Base-by-base conservation (phyloP, 768 basidiomycete species). In the Boletus sp. region DNA sequence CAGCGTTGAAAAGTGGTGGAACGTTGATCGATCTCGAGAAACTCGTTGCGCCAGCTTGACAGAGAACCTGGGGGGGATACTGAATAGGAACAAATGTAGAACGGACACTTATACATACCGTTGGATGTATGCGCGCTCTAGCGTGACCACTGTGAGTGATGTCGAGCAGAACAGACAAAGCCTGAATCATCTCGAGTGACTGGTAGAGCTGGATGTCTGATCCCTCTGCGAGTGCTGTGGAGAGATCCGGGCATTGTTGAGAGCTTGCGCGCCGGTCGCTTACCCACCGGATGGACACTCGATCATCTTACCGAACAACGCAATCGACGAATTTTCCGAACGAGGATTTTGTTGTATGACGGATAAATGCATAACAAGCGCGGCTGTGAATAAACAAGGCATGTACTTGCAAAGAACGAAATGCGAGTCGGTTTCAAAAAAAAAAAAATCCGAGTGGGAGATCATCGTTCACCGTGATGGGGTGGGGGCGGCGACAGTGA, bases 1-100 rank as follows among this genome's bases (percentile, higher is more conserved):
- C 87, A 27, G 82, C 81, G 29, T 72, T 93, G 74, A 84, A 79
- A 35, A 87, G 85, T 60, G 71, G 79, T 19, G 89, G 89, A 7
- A 62, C 74, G 54, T 66, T 79, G 35, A 76, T 92, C 3, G 81
- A 87, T 68, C 70, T 93, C 45, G 64, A 66, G 49, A 75, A 68
- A 58, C 64, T 76, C 1, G 64, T 71, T 15, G 0, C 61, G 15
- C 46, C 49, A 7, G 40, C 42, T 17, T 61, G 47, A 55, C 42
- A 39, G 32, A 9, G 5, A 33, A 19, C 10, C 15, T n/a, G n/a
- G 32, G 34, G 27, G 10, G 19, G 19, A 23, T 23, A 38, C 15
- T 19, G n/a, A 38, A 37, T 13, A 1, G 13, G 7, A 29, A 34
- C 32, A 38, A 15, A 38, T 47, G 32, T 39, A 29, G 32, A 39